These are phyloP conservation scores for Epichloe baconii DNA, from an alignment of 2,329 filamentous ascomycete genomes.

Conservation along the genomic window DNA sequence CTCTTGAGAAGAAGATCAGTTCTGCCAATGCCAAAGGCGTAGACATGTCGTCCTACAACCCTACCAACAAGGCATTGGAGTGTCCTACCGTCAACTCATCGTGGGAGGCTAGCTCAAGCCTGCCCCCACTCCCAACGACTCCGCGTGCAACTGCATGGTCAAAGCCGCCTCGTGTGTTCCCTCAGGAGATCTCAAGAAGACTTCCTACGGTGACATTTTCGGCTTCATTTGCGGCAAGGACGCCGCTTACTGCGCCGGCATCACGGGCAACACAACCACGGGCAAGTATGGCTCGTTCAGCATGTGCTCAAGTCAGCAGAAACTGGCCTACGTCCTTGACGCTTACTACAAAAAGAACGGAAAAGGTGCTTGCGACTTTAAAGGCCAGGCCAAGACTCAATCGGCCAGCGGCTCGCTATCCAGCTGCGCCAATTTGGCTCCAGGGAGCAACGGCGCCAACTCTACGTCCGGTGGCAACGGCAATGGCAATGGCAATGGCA, in stretches of 20 bases:
- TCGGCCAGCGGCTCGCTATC: slow-evolving; percentile 30
- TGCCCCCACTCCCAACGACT: slow-evolving; percentile 74
- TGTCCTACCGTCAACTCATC: slow-evolving; percentile 54
- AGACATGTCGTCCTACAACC: slow-evolving; percentile 53
- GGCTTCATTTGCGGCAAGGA: slow-evolving; percentile 54
- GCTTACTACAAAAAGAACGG: slow-evolving; percentile 53
- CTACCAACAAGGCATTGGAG: slow-evolving; percentile 56
- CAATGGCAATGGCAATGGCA: neutral
- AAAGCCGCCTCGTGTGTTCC: slow-evolving; percentile 61
- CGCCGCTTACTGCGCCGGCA: slow-evolving; percentile 49
- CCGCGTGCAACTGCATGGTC: slow-evolving; percentile 80
- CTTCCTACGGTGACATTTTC: slow-evolving; percentile 60
- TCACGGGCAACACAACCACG: slow-evolving; percentile 36
- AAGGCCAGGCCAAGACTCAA: slow-evolving; percentile 48
- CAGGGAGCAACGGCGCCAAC: slow-evolving; percentile 33
- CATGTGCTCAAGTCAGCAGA: slow-evolving; percentile 58
- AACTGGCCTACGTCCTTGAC: slow-evolving; percentile 64
- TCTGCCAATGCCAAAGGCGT: slow-evolving; percentile 54
- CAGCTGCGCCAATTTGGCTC: slow-evolving; percentile 46
- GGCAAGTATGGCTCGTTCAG: slow-evolving; percentile 56
- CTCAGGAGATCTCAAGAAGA: slow-evolving; percentile 38
- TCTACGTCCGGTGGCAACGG: neutral
- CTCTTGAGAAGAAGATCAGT: slow-evolving; percentile 56
- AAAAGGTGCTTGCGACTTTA: slow-evolving; percentile 51
- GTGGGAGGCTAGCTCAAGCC: slow-evolving; percentile 53